phyloP scores from a whole-genome alignment of 176 grass and related monocot species.

The Triticum urartu region DNA sequence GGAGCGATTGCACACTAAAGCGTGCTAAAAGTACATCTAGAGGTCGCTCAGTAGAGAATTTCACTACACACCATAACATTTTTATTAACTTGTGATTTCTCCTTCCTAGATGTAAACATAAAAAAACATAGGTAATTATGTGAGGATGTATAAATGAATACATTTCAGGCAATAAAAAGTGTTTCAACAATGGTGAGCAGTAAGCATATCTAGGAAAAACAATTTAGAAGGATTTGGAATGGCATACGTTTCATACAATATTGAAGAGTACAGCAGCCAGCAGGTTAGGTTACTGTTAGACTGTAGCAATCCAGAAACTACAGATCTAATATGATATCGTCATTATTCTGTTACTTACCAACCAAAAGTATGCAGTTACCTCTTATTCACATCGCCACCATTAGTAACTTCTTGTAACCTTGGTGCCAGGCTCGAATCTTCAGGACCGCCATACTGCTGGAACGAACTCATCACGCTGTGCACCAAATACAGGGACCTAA shows the following conservation, averaged over 20 bases:
- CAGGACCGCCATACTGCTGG: conserved; percentile 71
- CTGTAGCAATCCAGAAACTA: too few species aligned
- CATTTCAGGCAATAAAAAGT: too few species aligned
- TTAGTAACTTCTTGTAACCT: not conserved
- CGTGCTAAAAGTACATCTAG: not conserved
- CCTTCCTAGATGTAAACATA: not conserved
- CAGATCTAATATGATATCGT: too few species aligned
- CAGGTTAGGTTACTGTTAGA: too few species aligned
- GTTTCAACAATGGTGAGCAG: too few species aligned
- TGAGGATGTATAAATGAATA: too few species aligned
- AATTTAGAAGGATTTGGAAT: too few species aligned
- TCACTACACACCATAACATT: not conserved
- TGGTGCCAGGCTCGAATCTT: conserved; percentile 62
- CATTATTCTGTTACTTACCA: not conserved
- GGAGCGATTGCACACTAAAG: not conserved
- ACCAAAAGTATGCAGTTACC: not conserved
- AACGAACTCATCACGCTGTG: conserved; percentile 79
- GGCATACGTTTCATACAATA: too few species aligned
- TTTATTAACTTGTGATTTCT: not conserved
- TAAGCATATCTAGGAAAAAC: too few species aligned
- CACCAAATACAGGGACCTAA: conserved; percentile 92
- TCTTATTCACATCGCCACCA: not conserved
- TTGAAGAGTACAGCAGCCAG: too few species aligned
- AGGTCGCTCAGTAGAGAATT: not conserved
- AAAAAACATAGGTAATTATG: not conserved